Base-by-base conservation (phyloP, 345 rosid genomes). In the Theobroma cacao region DNA sequence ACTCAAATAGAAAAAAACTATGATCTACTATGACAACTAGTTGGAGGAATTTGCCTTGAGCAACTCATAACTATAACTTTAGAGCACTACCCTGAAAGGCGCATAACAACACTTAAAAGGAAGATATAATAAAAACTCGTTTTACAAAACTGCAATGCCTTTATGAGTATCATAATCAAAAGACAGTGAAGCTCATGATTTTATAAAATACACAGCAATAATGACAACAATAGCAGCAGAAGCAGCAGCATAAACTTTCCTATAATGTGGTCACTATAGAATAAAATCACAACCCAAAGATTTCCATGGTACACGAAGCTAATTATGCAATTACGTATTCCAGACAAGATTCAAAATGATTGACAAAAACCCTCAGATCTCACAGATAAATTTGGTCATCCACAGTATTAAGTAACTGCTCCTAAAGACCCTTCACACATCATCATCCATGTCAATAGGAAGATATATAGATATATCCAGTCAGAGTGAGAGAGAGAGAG, bases 361-460 rank as follows among this genome's bases (percentile, higher is more conserved):
- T 1, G 59, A 7, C 30, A 20, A 20, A 31, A 77, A 41, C 70
- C 80, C 76, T 78, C 80, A 78, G 80, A 78, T 78, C 76, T 78
- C 81, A 78, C 60, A 67, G 74, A 55, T 53, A 48, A 2, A 12
- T 34, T 26, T 33, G 40, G 40, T 66, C 74, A 52, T 66, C 18
- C 60, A 33, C 69, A 55, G 43, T 26, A 22, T 77, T 11, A 14
- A 14, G n/a, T 3, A 47, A 15, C 62, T 30, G 43, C 34, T 31
- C 41, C n/a, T n/a, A n/a, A 78, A 24, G 52, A 68, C 38, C 41
- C 58, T 33, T 71, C 30, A 72, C 60, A 59, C 9, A 38, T 12
- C 77, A 72, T 45, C 64, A 81, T 5, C 77, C 11, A 33, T 68
- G 68, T 31, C 22, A 28, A 63, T 43, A 71, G 41, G 41, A 24